These are phyloP conservation scores for Spongispora temasekensis DNA, from an alignment of 1,284 basidiomycete species.

Conservation along the genomic window DNA sequence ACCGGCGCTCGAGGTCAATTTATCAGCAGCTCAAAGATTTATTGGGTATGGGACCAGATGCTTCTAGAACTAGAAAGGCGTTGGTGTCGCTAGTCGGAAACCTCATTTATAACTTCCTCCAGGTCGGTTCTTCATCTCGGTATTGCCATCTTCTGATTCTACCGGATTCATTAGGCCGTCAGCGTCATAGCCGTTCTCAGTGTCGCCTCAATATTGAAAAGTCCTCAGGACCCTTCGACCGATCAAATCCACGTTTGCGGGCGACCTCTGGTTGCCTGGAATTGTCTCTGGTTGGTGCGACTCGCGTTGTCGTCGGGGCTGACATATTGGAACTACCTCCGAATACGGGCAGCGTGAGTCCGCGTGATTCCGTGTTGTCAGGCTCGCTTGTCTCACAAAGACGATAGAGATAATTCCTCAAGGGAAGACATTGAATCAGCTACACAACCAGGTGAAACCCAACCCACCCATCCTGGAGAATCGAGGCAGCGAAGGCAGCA, in stretches of 20 bases:
- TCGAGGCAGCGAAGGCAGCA: conserved; percentile 26
- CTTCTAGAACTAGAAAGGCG: conserved; percentile 56
- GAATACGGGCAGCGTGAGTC: conserved; percentile 48
- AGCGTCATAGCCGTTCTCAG: conserved; percentile 56
- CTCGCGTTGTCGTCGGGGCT: conserved; percentile 53
- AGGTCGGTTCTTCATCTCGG: conserved; percentile 44
- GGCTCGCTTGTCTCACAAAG: conserved; percentile 13
- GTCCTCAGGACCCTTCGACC: conserved; percentile 43
- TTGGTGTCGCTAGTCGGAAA: conserved; percentile 59
- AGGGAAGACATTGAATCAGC: conserved; percentile 34
- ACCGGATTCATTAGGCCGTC: conserved; percentile 43
- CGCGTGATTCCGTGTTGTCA: neutral
- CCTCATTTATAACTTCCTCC: conserved; percentile 52
- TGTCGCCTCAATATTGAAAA: conserved; percentile 50
- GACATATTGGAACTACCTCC: conserved; percentile 61
- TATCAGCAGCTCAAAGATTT: conserved; percentile 40
- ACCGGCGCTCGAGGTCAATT: conserved; percentile 15
- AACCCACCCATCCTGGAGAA: conserved; percentile 17
- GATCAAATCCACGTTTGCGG: conserved; percentile 69
- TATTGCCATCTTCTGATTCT: conserved; percentile 12
- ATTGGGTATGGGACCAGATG: conserved; percentile 59
- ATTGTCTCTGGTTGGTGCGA: conserved; percentile 65
- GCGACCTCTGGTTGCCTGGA: conserved; percentile 71
- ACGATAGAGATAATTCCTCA: conserved; percentile 24
- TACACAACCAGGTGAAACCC: conserved; percentile 16